Base-by-base conservation (phyloP, 345 rosid genomes). In the Clausena lansium region DNA sequence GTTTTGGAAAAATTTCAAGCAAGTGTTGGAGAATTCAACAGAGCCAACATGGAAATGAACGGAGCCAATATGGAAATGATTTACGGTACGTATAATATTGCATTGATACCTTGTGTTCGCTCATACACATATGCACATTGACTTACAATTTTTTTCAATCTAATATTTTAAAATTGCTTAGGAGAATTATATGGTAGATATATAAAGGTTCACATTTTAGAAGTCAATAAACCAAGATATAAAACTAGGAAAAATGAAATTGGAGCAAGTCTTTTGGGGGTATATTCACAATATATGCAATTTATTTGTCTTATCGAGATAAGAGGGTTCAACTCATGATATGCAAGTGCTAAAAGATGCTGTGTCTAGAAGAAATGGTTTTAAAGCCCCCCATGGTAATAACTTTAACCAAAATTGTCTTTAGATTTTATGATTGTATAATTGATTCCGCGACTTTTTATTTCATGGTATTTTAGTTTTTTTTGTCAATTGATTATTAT, bases 391-490 rank as follows among this genome's bases (percentile, higher is more conserved):
- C 3, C 3, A 33, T 33, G 30, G 15, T 52, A 54, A 33, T 28
- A 52, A 28, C 39, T 4, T 19, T 24, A 17, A 1, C 14, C n/a
- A 25, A 52, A 52, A 39, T 15, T 55, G 20, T 55, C 2, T 4
- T 55, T 7, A 55, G 24, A 19, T 55, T 55, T 17, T 20, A 17
- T 20, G 25, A 17, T 55, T 1, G 19, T 17, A 1, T 20, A 17
- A n/a, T 20, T 55, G 2, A 55, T 55, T 77, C 58, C 2, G 35
- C 25, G 66, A 73, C 54, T 59, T 41, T 13, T 70, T 77, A 25
- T 81, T 73, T 20, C 66, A 81, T 73, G 71, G 14, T 50, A 65
- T 71, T 2, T 67, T 33, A 30, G 2, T 30, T 30, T 30, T 30
- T 30, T 45, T 11, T 45, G 35, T 33, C 35, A 33, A 4, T 33